Base-by-base conservation (phyloP, 2,329 filamentous ascomycete species). In the Ophiocordyceps unilateralis region DNA sequence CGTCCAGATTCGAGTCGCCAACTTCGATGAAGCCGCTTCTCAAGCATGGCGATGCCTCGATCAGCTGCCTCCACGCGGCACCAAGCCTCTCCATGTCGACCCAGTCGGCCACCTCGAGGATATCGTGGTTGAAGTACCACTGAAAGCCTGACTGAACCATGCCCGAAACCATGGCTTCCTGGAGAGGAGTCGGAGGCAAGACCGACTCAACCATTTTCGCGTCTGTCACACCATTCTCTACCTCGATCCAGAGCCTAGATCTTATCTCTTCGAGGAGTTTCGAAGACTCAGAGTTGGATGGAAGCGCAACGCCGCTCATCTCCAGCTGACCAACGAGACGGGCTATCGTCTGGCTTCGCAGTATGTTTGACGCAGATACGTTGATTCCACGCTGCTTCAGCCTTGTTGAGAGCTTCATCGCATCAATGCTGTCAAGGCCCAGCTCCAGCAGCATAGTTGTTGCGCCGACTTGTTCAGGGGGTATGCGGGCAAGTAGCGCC, bases 341-440 rank as follows among this genome's bases (percentile, higher is more conserved):
- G 1, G 68, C 57, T 30, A 94, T 78, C 0, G 74, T 85, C 42
- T 82, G 76, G 4, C 69, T 69, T 42, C 74, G 78, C 69, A 93
- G 81, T 20, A 95, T 78, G n/a, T 70, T 67, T 49, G 84, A 83
- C n/a, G 88, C 76, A 0, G 79, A 65, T 11, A 93, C 57, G 1
- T 63, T 55, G 19, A 91, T 62, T 0, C 70, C 72, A 5, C 61
- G 59, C 39, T 69, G 72, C 48, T 73, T 81, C 2, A 94, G 66
- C 43, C 77, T 72, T 0, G 85, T 78, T 0, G 83, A 81, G 0
- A 95, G 64, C 52, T 86, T 93, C 57, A 95, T 89, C 2, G 82
- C 74, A 58, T 95, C 88, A 45, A 95, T 93, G 53, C 88, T 94
- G 63, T 95, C 89, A 7, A 95, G 69, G 0, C 88, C 88, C 26